Conservation (phyloP, 148 eudicot genomes). For the Camellia japonica region DNA sequence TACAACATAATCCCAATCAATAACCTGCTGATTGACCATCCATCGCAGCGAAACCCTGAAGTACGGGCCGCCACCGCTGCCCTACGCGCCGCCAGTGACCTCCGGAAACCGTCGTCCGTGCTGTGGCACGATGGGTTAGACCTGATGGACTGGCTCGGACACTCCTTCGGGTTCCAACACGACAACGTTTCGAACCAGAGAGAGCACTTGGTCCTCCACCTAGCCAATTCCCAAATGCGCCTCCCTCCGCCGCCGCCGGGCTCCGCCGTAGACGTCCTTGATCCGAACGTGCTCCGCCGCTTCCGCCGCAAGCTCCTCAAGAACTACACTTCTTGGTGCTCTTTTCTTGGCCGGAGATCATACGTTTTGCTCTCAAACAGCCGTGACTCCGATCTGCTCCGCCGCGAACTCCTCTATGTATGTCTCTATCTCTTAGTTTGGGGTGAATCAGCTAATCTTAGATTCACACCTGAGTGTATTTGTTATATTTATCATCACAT, state of each 20-base stretch:
- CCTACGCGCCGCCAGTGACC: conserved; percentile 57
- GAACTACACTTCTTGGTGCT: conserved; percentile 73
- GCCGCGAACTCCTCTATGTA: conserved; percentile 69
- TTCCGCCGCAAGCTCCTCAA: conserved; percentile 55
- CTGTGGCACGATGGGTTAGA: conserved; percentile 49
- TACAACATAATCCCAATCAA: conserved; percentile 90
- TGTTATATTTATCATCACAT: conserved; percentile 82
- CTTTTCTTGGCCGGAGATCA: conserved; percentile 42
- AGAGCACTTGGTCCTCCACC: conserved; percentile 82
- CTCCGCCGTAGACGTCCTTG: conserved; percentile 42
- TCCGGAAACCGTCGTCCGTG: conserved; percentile 64
- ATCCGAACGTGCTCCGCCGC: conserved; percentile 43
- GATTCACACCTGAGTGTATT: conserved; percentile 80
- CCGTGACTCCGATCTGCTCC: conserved; percentile 41
- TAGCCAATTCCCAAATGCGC: conserved; percentile 80
- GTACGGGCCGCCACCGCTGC: conserved; percentile 80
- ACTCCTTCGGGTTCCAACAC: conserved; percentile 75
- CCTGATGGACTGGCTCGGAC: conserved; percentile 82
- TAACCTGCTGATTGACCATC: conserved; percentile 65
- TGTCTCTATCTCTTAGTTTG: conserved; percentile 68
- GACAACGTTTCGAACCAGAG: conserved; percentile 86
- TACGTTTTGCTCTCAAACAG: conserved; percentile 41
- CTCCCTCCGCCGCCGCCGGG: conserved; percentile 65
- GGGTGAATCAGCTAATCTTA: conserved; percentile 83
- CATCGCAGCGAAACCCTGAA: conserved; percentile 73